A percentile compares a stretch with the other conserved stretches of the same genome.
phyloP scores from a whole-genome alignment of 371 early-diverging fungal genomes.

The Blastocladiella emersonii region DNA sequence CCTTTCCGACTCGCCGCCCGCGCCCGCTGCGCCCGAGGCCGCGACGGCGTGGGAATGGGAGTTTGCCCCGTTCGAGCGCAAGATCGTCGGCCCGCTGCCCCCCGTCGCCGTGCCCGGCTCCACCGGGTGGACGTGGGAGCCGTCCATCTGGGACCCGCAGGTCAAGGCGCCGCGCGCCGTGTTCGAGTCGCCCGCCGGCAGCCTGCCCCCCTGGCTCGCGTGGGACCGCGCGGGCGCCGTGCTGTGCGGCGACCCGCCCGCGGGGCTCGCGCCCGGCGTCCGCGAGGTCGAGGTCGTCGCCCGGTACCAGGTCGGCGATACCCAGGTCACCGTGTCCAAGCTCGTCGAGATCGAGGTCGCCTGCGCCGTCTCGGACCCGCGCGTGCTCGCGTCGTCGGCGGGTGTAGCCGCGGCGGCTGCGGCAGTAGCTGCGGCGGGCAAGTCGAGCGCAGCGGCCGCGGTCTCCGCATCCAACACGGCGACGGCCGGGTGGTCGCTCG shows the following conservation, averaged over 20 bases:
- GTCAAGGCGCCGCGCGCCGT: slow-evolving; percentile 40
- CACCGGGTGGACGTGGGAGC: slow-evolving; percentile 35
- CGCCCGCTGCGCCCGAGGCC: no score
- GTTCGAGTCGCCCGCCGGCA: slow-evolving; percentile 44
- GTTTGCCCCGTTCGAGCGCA: slow-evolving; percentile 44
- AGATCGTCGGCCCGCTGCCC: slow-evolving; percentile 29
- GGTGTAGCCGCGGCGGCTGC: no score
- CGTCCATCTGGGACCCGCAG: slow-evolving; percentile 52
- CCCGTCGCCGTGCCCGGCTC: slow-evolving; percentile 41
- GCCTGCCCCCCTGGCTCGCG: slow-evolving; percentile 44
- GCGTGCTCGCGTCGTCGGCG: no score
- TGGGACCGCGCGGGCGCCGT: slow-evolving; percentile 46
- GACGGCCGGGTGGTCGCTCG: no score
- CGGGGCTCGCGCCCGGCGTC: no score
- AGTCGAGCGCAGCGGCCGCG: no score
- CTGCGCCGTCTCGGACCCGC: no score
- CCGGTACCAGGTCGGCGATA: background rate
- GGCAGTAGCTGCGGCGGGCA: no score
- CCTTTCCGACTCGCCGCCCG: no score
- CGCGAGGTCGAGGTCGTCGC: background rate
- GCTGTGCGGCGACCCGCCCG: slow-evolving; percentile 4
- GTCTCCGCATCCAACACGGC: no score
- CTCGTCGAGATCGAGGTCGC: background rate
- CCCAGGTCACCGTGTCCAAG: background rate
- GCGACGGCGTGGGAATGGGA: slow-evolving; percentile 36